These are phyloP conservation scores for Thielaviopsis euricoi DNA, from an alignment of 2,329 filamentous ascomycete genomes.

Conservation along the genomic window DNA sequence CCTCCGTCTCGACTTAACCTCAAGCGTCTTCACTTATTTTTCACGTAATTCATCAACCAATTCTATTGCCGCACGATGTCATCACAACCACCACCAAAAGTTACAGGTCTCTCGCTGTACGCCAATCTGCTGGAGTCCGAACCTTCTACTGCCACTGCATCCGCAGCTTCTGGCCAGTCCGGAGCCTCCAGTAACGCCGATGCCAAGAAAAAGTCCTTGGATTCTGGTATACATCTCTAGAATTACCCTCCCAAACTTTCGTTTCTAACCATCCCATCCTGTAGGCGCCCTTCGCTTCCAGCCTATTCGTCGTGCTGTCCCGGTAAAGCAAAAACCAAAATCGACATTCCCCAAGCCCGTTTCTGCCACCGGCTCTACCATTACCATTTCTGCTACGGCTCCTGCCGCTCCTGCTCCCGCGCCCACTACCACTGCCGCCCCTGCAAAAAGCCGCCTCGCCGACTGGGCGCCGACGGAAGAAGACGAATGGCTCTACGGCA, in stretches of 20 bases:
- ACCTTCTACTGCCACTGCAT: slow-evolving; percentile 31
- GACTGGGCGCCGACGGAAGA: slow-evolving; percentile 66
- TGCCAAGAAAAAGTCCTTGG: slow-evolving; percentile 42
- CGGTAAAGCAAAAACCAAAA: slow-evolving; percentile 45
- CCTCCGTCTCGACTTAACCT: background rate
- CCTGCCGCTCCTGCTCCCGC: slow-evolving; percentile 19
- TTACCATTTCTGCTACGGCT: slow-evolving; percentile 22
- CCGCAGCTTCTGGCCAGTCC: slow-evolving; percentile 44
- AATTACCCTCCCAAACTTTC: background rate
- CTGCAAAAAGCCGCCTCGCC: slow-evolving; percentile 52
- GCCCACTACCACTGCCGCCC: slow-evolving; percentile 22
- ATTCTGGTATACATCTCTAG: slow-evolving; percentile 20
- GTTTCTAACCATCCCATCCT: background rate
- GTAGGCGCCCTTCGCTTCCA: slow-evolving; percentile 61
- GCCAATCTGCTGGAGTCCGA: slow-evolving; percentile 58
- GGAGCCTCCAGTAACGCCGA: slow-evolving; percentile 26
- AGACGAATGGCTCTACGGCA: slow-evolving; percentile 62
- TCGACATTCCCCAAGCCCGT: slow-evolving; percentile 34
- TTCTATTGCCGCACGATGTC: background rate
- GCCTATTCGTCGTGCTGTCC: slow-evolving; percentile 58
- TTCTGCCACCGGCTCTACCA: slow-evolving; percentile 17
- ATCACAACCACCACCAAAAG: slow-evolving; percentile 15
- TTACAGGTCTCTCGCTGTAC: slow-evolving; percentile 55
- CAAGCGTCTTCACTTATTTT: too few relatives aligned
- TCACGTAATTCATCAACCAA: too few relatives aligned